phyloP scores from a whole-genome alignment of 2,329 filamentous ascomycete species.

The Annulohypoxylon truncatum region DNA sequence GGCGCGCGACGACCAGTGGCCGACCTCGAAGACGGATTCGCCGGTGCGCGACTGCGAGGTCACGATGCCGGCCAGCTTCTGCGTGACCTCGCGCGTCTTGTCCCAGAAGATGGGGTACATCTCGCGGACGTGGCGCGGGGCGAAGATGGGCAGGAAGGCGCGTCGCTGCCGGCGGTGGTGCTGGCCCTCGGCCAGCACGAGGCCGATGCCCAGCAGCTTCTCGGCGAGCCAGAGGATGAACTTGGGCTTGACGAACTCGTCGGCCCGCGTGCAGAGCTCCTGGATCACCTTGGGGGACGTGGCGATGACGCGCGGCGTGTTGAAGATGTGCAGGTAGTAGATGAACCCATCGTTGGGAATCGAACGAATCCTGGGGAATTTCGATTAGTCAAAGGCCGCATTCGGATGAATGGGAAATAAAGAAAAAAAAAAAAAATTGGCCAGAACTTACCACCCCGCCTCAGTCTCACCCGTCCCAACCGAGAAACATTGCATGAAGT shows the following conservation, averaged over 20 bases:
- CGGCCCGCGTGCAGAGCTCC: conserved; percentile 25
- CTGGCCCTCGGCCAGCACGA: conserved; percentile 37
- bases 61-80: conserved; percentile 20
- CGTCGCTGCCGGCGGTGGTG: conserved; percentile 41
- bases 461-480: conserved; percentile 13
- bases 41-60: conserved; percentile 16
- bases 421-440: not conserved
- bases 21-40: conserved; percentile 22
- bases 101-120: conserved; percentile 41
- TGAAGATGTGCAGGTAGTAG: conserved; percentile 32
- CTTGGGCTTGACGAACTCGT: conserved; percentile 39
- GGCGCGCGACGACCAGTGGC: conserved; percentile 24
- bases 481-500: conserved; percentile 15
- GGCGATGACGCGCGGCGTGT: conserved; percentile 29
- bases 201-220: conserved; percentile 31
- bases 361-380: conserved; percentile 6
- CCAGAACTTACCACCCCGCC: conserved; percentile 11
- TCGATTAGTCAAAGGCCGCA: not conserved
- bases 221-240: conserved; percentile 25
- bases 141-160: conserved; percentile 41
- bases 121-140: conserved; percentile 37
- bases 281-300: conserved; percentile 27
- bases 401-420: not conserved
- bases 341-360: conserved; percentile 33
- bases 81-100: conserved; percentile 36